Conservation (phyloP, 208 protist species). For the Balamuthia mandrillaris region DNA sequence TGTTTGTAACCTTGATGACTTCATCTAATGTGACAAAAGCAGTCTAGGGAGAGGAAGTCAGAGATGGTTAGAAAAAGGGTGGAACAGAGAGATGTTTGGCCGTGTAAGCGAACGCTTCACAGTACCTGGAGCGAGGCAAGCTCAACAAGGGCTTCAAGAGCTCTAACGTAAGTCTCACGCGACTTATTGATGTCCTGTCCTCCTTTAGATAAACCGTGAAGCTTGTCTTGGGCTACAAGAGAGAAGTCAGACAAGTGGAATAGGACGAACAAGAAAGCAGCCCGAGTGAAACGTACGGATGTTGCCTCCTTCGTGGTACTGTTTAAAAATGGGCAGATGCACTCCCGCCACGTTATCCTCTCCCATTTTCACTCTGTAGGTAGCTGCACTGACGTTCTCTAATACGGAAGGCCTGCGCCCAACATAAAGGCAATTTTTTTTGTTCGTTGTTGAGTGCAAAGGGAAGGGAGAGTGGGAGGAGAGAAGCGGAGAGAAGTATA, state of each 20-base stretch:
- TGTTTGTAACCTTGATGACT: constrained; percentile 99
- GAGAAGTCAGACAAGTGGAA: no score
- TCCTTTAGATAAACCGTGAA: constrained; percentile 92
- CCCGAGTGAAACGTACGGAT: no score
- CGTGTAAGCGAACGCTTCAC: no score
- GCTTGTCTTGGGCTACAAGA: no score
- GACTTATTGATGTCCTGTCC: constrained; percentile 90
- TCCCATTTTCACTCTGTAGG: constrained; percentile 81
- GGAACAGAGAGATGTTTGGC: not conserved
- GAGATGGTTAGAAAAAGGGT: not conserved
- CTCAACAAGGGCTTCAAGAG: constrained; percentile 86
- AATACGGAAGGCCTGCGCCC: no score
- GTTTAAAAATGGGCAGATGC: constrained; percentile 89
- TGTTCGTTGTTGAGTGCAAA: no score
- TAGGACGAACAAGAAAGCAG: no score
- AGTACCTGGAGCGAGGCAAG: constrained; percentile 97
- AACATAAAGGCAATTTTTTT: no score
- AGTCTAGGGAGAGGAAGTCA: constrained; percentile 67
- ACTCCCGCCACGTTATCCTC: constrained; percentile 98
- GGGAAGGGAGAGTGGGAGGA: no score
- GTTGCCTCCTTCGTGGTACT: constrained; percentile 53
- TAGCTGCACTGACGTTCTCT: no score
- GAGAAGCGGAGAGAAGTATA: no score
- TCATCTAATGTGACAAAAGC: constrained; percentile 94
- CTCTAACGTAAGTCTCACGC: constrained; percentile 82